Percentiles rank a stretch among this genome's conserved stretches.
Evolutionary conservation across 2,329 filamentous ascomycete species (phyloP).

Genomic region (Neoarthrinium moseri): DNA sequence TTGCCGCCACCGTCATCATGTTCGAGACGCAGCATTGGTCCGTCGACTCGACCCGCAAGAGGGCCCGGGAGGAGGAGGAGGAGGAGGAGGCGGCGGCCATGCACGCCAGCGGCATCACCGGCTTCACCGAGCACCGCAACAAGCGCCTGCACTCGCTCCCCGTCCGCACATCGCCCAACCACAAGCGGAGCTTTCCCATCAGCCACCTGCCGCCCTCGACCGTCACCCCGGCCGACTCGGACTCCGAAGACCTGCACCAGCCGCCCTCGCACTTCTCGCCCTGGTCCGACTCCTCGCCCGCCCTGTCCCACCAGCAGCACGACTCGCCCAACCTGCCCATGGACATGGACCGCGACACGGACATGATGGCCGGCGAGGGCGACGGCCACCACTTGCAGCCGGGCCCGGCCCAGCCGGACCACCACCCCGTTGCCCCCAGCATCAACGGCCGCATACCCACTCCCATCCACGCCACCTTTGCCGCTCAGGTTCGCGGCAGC

Average conservation of each 20-base stretch:
- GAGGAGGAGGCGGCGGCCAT: too few relatives aligned
- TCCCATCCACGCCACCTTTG: conserved; percentile 58
- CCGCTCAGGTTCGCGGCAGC: conserved; percentile 53
- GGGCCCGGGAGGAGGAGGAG: conserved; percentile 25
- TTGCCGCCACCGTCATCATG: conserved; percentile 13
- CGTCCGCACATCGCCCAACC: conserved; percentile 43
- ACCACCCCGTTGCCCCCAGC: conserved; percentile 25
- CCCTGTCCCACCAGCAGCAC: conserved; percentile 18
- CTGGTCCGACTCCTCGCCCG: conserved; percentile 27
- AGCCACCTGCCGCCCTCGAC: conserved; percentile 28
- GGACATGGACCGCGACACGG: conserved; percentile 43
- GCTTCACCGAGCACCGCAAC: conserved; percentile 32
- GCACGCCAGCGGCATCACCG: conserved; percentile 18
- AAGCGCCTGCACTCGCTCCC: conserved; percentile 56
- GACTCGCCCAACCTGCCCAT: conserved; percentile 22
- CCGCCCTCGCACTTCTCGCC: conserved; percentile 29
- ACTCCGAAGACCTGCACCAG: conserved; percentile 34
- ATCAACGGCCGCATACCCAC: conserved; percentile 53
- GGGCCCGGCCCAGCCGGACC: conserved; percentile 29
- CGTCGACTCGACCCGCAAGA: conserved; percentile 24
- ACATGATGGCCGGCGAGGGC: conserved; percentile 41
- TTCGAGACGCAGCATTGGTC: conserved; percentile 16
- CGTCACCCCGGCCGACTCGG: conserved; percentile 39
- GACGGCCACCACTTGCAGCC: conserved; percentile 31
- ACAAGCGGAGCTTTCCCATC: conserved; percentile 30